Evolutionary conservation across 2,329 filamentous ascomycete species (phyloP), one percentile per base, ranked within the genome.

Genomic region (Cladophialophora immunda): DNA sequence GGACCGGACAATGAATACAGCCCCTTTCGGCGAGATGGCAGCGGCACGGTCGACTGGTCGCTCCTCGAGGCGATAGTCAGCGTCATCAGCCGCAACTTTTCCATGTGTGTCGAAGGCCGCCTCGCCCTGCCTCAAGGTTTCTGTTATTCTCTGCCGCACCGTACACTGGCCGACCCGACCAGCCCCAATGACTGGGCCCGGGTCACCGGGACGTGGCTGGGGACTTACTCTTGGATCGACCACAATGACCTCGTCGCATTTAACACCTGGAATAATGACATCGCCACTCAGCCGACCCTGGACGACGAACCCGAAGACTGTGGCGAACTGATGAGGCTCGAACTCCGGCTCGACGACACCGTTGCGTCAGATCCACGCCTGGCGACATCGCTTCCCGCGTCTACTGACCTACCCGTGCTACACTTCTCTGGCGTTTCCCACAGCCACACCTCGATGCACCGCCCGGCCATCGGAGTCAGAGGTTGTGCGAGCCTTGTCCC

Each of bases 321-420:
- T 45, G 72, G 71, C n/a, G 72, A 71, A n/a, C 53, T 74, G 32
- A 72, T 74, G 68, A 69, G 63, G 34, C 64, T 74, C 38, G 65
- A 70, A 9, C 65, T 74, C 57, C 66, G 71, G 47, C 62, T 73
- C 22, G 69, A 73, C 58, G 58, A 62, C 45, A 38, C 32, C 8
- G 13, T 74, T 9, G 52, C 58, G 22, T 45, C 67, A 4, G 71
- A 74, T 58, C 63, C 64, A 2, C 60, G 30, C 5, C 52, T 74
- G 25, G 27, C 64, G 9, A 68, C 70, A 2, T 34, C 57, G 15
- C 68, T 74, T 15, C 70, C 72, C 5, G 55, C 67, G 17, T 69
- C 59, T 54, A 47, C 69, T 19, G 67, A 69, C 45, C 55, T 72
- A 17, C 72, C 72, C 2, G 41, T 58, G 15, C 47, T 74, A 19